Base-by-base conservation (phyloP, 345 rosid genomes). In the Moricandia arvensis region DNA sequence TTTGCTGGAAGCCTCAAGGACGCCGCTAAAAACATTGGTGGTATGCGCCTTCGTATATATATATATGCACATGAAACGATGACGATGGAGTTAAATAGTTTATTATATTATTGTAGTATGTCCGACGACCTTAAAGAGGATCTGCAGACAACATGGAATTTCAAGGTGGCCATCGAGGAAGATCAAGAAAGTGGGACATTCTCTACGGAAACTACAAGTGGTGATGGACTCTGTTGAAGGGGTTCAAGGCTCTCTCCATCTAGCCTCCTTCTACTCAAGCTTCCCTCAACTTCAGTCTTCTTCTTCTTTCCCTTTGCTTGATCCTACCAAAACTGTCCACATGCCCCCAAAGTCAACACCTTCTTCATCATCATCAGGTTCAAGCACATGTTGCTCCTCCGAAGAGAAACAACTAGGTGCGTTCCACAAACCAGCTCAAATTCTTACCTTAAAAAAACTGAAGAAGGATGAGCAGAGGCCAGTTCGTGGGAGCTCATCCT, bases 1-100 rank as follows among this genome's bases (percentile, higher is more conserved):
- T 94, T 90, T 60, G 89, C 97, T 0, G 98, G 98, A 68, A 94
- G 96, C 83, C 98, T 94, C 43, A 89, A 91, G 81, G 97, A 95
- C 81, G 99, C 97, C 16, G 99, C 97, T 58, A 91, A 89, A 80
- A 90, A 86, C 63, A 86, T 95, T 66, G 97, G 97, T 1, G 97
- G 97, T 95, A 86, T 71, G 90, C 55, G 34, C 5, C 34, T 15
- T 45, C 51, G 16, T 45, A 37, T 30, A 11, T 1, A 68, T n/a
- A 54, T 21, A 10, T n/a, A 45, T 34, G 41, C 10, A 59, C 6
- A 75, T 74, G 18, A 27, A 38, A 31, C 13, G 26, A 68, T 57
- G 57, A 69, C 61, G 61, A 62, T 49, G 60, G 66, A 71, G 64
- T 64, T 49, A 37, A 37, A 45, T 43, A 45, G 51, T 43, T 2